phyloP scores from a whole-genome alignment of 2,329 filamentous ascomycete genomes.

The Claviceps digitariae region DNA sequence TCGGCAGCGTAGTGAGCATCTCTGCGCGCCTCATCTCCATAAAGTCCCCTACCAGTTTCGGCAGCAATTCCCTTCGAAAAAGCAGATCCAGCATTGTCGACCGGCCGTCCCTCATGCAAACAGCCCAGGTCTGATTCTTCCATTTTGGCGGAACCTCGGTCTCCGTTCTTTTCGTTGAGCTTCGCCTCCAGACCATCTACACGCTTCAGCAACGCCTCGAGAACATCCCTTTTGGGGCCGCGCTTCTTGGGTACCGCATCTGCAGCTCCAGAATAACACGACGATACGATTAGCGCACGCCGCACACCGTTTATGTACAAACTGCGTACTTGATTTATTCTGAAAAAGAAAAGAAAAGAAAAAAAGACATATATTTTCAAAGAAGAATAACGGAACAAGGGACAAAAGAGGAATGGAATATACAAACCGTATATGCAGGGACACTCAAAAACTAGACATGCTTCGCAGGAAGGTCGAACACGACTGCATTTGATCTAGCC shows the following conservation, averaged over 20 bases:
- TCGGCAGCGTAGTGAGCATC: neutral
- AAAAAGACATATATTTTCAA: too few species aligned
- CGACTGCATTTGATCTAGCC: constrained; percentile 86
- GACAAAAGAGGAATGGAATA: neutral
- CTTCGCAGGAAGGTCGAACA: constrained; percentile 70
- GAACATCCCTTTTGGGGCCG: constrained; percentile 78
- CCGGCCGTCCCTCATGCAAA: neutral
- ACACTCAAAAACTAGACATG: constrained; percentile 80
- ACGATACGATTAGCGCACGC: neutral
- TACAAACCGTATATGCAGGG: constrained; percentile 75
- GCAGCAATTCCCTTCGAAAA: constrained; percentile 26
- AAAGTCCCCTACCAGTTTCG: constrained; percentile 18
- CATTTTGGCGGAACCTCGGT: constrained; percentile 8
- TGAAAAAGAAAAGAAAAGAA: too few species aligned
- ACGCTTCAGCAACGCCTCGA: constrained; percentile 71
- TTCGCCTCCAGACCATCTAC: constrained; percentile 76
- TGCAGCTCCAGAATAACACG: constrained; percentile 24
- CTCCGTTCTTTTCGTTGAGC: constrained; percentile 52
- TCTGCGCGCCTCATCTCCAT: neutral
- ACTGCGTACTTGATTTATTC: too few species aligned
- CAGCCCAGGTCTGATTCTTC: neutral
- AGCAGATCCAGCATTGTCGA: constrained; percentile 20
- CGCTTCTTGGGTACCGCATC: constrained; percentile 84
- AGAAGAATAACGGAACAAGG: too few species aligned
- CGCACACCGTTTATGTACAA: too few species aligned